Percentiles rank a stretch among this genome's conserved stretches.
These are phyloP conservation scores for Aspergillus indologenus DNA, from an alignment of 495 filamentous ascomycete species.

Conservation along the genomic window DNA sequence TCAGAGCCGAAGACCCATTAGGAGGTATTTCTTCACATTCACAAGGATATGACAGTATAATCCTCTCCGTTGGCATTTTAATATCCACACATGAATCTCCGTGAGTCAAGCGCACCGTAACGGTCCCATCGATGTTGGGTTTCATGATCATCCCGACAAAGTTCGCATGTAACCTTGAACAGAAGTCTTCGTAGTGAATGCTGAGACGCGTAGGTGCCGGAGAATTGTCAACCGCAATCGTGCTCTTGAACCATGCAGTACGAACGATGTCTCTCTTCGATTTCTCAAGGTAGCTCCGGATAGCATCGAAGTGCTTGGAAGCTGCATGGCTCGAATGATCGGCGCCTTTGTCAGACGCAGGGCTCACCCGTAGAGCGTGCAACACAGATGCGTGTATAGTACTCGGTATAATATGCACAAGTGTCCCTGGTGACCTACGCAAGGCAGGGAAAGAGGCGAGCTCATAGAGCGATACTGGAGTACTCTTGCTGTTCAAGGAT, in stretches of 20 bases:
- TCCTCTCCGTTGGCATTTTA: constrained; percentile 42
- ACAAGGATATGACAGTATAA: constrained; percentile 37
- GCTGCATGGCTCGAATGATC: constrained; percentile 14
- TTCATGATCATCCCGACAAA: constrained; percentile 59
- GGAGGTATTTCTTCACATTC: constrained; percentile 18
- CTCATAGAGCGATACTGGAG: constrained; percentile 59
- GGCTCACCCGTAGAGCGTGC: background rate
- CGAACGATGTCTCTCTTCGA: constrained; percentile 17
- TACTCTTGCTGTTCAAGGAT: constrained; percentile 32
- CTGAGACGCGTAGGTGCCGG: constrained; percentile 17
- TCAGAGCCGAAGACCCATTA: background rate
- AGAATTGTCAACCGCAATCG: constrained; percentile 15
- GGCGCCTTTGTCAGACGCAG: background rate
- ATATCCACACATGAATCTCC: constrained; percentile 47
- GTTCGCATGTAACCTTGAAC: constrained; percentile 23
- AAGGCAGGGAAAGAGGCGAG: constrained; percentile 43
- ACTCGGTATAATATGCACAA: constrained; percentile 47
- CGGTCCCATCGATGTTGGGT: constrained; percentile 48
- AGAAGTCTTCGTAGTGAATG: constrained; percentile 12
- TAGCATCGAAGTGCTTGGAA: constrained; percentile 12
- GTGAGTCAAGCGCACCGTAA: constrained; percentile 53
- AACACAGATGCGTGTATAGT: constrained; percentile 16
- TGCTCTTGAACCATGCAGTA: constrained; percentile 25
- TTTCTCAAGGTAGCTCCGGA: constrained; percentile 13
- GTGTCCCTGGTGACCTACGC: constrained; percentile 42